Base-by-base conservation (phyloP, 768 basidiomycete species). In the Trametes punicea region DNA sequence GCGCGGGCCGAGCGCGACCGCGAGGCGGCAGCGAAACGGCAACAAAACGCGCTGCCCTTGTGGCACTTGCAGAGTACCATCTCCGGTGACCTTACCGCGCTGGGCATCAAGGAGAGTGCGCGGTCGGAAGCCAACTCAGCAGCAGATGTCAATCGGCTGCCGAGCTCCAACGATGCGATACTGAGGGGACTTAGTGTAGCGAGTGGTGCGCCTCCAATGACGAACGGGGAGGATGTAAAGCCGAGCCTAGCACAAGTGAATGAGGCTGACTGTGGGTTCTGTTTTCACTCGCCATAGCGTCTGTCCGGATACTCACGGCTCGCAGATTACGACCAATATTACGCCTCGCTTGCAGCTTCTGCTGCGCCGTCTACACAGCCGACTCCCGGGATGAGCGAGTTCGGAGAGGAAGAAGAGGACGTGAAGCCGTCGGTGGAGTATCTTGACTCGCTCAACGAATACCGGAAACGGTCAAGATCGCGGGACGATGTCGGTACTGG, bases 41-140 rank as follows among this genome's bases (percentile, higher is more conserved):
- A 87, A 67, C 94, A 98, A 74, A 98, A 98, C 67, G 82, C 85
- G 0, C 75, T 99, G 41, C 97, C 97, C 1, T 78, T 88, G 11
- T 99, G 97, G 97, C 92, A 97, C 74, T 80, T 94, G 63, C 90
- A 92, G 71, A 95, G 93, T 67, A 99, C 97, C 2, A 93, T 99
- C 58, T 87, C 93, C 3, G 93, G 94, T 8, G 89, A 95, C 62
- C 74, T 93, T 57, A 97, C 96, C 0, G 88, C 91, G 20, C 77
- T 95, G 36, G 93, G 93, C 18, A 80, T 90, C 55, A 81, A 84
- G 63, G 88, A 90, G 68, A 81, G 70, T 59, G 83, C 81, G n/a
- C 74, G 85, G 54, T 71, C 77, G 23, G 79, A 79, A 25, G 62
- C 53, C 9, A 51, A 39, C 50, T 65, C 63, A 44, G 72, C 63